Conservation (phyloP, 1,139 yeast genomes). For the Zygotorulaspora mrakii region DNA sequence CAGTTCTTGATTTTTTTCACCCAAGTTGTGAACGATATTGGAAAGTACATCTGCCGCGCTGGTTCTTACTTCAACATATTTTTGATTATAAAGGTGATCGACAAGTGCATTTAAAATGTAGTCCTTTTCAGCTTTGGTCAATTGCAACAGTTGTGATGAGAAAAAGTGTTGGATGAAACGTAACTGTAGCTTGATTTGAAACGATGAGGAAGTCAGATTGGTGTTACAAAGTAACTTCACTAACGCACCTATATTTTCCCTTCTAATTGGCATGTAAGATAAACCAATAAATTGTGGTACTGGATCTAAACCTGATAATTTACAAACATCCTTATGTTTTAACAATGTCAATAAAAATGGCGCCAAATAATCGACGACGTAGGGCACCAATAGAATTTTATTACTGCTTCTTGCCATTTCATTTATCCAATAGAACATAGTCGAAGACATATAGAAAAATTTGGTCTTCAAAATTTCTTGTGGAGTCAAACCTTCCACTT, state of each 20-base stretch:
- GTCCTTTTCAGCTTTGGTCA: slow-evolving; percentile 49
- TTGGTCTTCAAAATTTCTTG: slow-evolving; percentile 38
- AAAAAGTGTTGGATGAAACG: slow-evolving; percentile 72
- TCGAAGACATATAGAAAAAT: slow-evolving; percentile 40
- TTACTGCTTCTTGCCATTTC: slow-evolving; percentile 32
- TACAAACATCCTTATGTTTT: slow-evolving; percentile 76
- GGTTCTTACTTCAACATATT: slow-evolving; percentile 68
- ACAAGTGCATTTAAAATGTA: slow-evolving; percentile 53
- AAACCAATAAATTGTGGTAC: slow-evolving; percentile 50
- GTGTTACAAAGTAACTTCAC: slow-evolving; percentile 48
- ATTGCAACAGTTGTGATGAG: slow-evolving; percentile 62
- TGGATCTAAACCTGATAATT: slow-evolving; percentile 63
- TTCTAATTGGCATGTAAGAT: slow-evolving; percentile 56
- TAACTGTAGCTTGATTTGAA: slow-evolving; percentile 65
- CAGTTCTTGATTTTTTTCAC: slow-evolving; percentile 46
- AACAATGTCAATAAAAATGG: slow-evolving; percentile 70
- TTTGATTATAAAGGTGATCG: slow-evolving; percentile 54
- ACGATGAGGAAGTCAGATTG: slow-evolving; percentile 45
- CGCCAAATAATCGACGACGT: slow-evolving; percentile 46
- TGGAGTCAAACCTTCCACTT: slow-evolving; percentile 34
- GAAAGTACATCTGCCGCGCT: slow-evolving; percentile 73
- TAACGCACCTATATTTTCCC: slow-evolving; percentile 43
- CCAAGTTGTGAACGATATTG: slow-evolving; percentile 73
- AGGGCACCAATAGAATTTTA: slow-evolving; percentile 40
- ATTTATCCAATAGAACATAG: slow-evolving; percentile 34